Evolutionary conservation across 441 rosid genomes (phyloP).

Genomic region (Populus tomentosa): DNA sequence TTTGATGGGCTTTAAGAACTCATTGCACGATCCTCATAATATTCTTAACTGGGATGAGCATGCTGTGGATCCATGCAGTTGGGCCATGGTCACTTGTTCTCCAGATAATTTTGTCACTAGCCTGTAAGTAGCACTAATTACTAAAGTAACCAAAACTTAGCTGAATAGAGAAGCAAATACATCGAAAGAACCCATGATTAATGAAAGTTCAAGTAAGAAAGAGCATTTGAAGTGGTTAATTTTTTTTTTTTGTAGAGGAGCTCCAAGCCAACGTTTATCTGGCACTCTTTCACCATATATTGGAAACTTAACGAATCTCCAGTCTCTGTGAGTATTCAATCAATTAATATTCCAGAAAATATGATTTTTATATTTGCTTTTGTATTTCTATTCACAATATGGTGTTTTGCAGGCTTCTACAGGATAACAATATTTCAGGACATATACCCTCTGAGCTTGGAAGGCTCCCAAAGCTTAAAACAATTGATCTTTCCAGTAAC

Average conservation of each 20-base stretch:
- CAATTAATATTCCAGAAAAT: not conserved
- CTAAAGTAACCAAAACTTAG: not conserved
- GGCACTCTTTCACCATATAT: conserved; percentile 79
- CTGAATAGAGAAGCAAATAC: not conserved
- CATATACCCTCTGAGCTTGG: no score
- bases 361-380: not conserved
- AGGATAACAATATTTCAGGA: conserved; percentile 82
- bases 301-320: conserved; percentile 83
- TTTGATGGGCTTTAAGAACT: conserved; percentile 63
- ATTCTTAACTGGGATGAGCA: conserved; percentile 84
- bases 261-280: conserved; percentile 85
- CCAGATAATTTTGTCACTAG: conserved; percentile 65
- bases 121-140: conserved; percentile 48
- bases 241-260: conserved; percentile 54
- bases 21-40: conserved; percentile 70
- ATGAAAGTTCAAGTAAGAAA: not conserved
- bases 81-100: conserved; percentile 85
- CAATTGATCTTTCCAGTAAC: no score
- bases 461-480: no score
- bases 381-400: not conserved
- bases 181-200: not conserved
- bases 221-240: not conserved
- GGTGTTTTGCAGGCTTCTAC: conserved; percentile 59
- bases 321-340: conserved; percentile 62
- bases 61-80: conserved; percentile 97